Evolutionary conservation across 2,329 filamentous ascomycete species (phyloP).

Genomic region (Hypoxylon sp.): DNA sequence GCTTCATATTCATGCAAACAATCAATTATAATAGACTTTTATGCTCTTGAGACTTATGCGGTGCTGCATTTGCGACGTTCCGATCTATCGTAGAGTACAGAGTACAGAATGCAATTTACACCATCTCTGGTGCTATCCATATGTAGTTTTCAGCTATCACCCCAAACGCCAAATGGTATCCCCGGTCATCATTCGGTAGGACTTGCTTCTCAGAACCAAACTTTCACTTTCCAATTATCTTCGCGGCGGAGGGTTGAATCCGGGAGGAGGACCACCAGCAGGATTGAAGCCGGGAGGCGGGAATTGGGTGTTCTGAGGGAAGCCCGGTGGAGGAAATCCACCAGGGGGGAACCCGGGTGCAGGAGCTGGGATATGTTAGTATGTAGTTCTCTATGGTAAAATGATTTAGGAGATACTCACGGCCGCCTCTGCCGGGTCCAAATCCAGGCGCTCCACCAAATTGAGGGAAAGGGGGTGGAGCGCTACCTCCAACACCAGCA

Average conservation of each 20-base stretch:
- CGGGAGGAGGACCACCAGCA: slow-evolving; percentile 68
- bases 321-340: slow-evolving; percentile 63
- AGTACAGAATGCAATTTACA: slow-evolving; percentile 42
- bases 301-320: slow-evolving; percentile 61
- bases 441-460: slow-evolving; percentile 68
- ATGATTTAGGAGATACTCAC: slow-evolving; percentile 59
- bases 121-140: slow-evolving; percentile 46
- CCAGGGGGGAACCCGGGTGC: slow-evolving; percentile 53
- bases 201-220: slow-evolving; percentile 27
- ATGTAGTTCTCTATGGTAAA: slow-evolving; percentile 2
- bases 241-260: slow-evolving; percentile 81
- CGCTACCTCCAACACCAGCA: slow-evolving; percentile 83
- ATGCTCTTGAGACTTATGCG: slow-evolving; percentile 27
- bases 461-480: slow-evolving; percentile 70
- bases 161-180: slow-evolving; percentile 55
- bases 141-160: slow-evolving; percentile 44
- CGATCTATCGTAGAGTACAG: slow-evolving; percentile 41
- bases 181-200: slow-evolving; percentile 41
- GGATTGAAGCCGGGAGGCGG: slow-evolving; percentile 68
- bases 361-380: slow-evolving; percentile 49
- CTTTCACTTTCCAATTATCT: slow-evolving; percentile 58
- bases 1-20: slow-evolving; percentile 11
- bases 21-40: slow-evolving; percentile 8
- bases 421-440: slow-evolving; percentile 66
- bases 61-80: slow-evolving; percentile 38